Evolutionary conservation across 768 basidiomycete genomes (phyloP), one percentile per base, ranked within the genome.

Genomic region (Paxillus ammoniavirescens): DNA sequence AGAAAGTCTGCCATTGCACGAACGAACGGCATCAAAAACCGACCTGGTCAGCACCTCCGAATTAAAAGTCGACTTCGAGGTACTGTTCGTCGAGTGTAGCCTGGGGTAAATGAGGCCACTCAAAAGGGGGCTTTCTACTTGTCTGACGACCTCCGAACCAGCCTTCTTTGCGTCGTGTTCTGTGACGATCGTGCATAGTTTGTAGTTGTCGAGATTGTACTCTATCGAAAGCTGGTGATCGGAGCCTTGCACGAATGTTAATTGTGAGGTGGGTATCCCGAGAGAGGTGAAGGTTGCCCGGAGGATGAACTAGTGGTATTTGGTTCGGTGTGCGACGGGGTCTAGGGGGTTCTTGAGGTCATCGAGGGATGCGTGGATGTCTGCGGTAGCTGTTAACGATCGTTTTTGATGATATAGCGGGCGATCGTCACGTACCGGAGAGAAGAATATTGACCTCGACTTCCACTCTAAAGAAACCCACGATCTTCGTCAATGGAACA

Each of bases 101-200:
- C 95, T 93, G 1, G 97, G 97, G 79, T 99, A 98, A 52, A 99
- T 80, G 56, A 98, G 71, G 1, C 94, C 94, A 57, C 92, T 93
- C 50, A 99, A 76, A 47, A 95, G 75, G 1, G 94, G 91, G 64
- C 88, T 93, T 56, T 93, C 91, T 5, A 95, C 91, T 71, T 98
- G 96, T 71, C 98, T 98, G 61, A 99, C 97, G 52, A 98, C 97
- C 69, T 98, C 97, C 2, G 97, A 95, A 5, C 97, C 97, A 0
- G 97, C 97, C 71, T 97, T 97, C 70, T 96, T 96, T 23, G 96
- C 93, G 61, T 98, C 97, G 70, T 96, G 94, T 61, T 98, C 93
- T 2, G 92, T 84, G 17, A 96, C 93, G 54, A 84, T 87, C 17
- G 95, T 84, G 62, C 88, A 91, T 46, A 98, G 82, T 62, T 82